Evolutionary conservation across 805 yeast genomes (phyloP), one percentile per base, ranked within the genome.

Genomic region (Yamadazyma laniorum): DNA sequence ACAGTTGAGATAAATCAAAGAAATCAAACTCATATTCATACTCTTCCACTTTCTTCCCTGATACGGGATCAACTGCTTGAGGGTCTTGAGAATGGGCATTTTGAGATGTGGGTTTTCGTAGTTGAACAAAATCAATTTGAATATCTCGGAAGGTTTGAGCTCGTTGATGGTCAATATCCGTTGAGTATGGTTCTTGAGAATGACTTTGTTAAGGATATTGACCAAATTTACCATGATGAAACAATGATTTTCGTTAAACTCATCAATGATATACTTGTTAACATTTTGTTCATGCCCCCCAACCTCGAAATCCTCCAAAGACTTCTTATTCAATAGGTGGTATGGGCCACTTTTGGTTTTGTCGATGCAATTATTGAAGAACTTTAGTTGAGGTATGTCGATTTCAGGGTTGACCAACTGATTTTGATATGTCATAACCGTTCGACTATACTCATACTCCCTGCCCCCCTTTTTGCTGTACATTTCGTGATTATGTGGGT

Each of bases 1-100:
- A 50, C 86, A 77, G 53, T 88, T 80, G 18, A 93, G 57, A 52
- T 85, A 91, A 2, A 91, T 89, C 43, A 86, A 81, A 0, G 96
- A 87, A 4, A 91, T 85, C 32, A 93, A 68, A 48, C 90, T 96
- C 97, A 93, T 91, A 56, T 91, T 93, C 45, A 80, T 77, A 11
- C 89, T 77, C 50, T 89, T 81, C 99, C 99, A 91, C 59, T 90
- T 89, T 43, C 93, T 80, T 14, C 96, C 96, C 52, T 87, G 90
- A 61, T 83, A 87, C 0, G 97, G 96, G 1, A 89, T 80, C 35
- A 89, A 72, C 45, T 85, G 80, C 56, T 86, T 89, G 43, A 90
- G 67, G 1, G 85, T 74, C 52, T 80, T 81, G 50, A 90, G 65
- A 3, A 85, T 79, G 1, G 95, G 90, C 34, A 67, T 67, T 62